Percentiles rank a stretch among this genome's conserved stretches.
phyloP scores from a whole-genome alignment of 108 stramenopile species.

The Pseudonitzschia multiseries region DNA sequence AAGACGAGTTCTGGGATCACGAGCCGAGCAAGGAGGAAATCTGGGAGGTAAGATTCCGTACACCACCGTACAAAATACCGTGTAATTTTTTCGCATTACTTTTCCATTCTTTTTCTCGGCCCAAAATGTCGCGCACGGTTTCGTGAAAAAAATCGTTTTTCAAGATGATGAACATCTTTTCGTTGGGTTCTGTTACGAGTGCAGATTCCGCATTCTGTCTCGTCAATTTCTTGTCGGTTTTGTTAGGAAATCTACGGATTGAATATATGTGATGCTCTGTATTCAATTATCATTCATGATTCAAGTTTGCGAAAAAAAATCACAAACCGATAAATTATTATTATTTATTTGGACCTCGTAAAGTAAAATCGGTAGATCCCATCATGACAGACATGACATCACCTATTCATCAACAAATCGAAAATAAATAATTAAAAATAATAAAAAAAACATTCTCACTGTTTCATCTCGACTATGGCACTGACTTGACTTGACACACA shows the following conservation, averaged over 20 bases:
- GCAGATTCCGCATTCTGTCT: not conserved
- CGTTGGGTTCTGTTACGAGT: not conserved
- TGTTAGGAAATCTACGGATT: too few species aligned
- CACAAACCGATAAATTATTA: not conserved
- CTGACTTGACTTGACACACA: too few species aligned
- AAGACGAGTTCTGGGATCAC: slow-evolving; percentile 10
- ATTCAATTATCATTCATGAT: too few species aligned
- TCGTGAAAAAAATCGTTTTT: not conserved
- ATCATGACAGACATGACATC: too few species aligned
- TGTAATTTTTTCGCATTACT: too few species aligned
- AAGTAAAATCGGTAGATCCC: too few species aligned
- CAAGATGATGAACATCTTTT: slow-evolving; percentile 2
- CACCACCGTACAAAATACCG: not conserved
- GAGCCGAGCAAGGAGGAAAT: slow-evolving; percentile 18
- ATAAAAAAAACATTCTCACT: too few species aligned
- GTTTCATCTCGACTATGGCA: not conserved
- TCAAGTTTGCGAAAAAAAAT: too few species aligned
- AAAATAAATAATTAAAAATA: too few species aligned
- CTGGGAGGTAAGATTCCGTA: slow-evolving; percentile 10
- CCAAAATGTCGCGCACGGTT: not conserved
- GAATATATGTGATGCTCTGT: too few species aligned
- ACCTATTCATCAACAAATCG: too few species aligned
- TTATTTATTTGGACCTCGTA: not conserved
- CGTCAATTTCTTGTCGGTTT: not conserved
- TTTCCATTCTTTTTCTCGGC: too few species aligned